phyloP scores from a whole-genome alignment of 148 eudicot genomes.

The Talinum fruticosum region DNA sequence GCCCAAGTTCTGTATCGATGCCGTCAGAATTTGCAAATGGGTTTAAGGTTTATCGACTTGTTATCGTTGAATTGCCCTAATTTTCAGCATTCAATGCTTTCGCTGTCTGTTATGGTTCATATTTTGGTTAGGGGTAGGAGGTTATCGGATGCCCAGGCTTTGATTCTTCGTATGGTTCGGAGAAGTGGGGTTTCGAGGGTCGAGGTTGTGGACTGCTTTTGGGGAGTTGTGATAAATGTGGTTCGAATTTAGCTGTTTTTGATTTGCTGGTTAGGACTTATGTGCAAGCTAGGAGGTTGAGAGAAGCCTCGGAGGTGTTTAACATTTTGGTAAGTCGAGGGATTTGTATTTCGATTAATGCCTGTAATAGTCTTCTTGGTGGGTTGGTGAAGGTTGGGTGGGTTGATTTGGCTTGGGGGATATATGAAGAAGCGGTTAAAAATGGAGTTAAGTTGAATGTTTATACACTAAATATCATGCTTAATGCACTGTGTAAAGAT shows the following conservation, averaged over 20 bases:
- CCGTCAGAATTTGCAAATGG: slow-evolving; percentile 41
- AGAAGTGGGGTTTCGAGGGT: slow-evolving; percentile 58
- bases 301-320: slow-evolving; percentile 71
- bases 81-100: slow-evolving; percentile 54
- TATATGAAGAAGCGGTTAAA: slow-evolving; percentile 40
- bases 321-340: slow-evolving; percentile 38
- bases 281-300: slow-evolving; percentile 81
- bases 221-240: slow-evolving; percentile 38
- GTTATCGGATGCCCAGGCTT: slow-evolving; percentile 60
- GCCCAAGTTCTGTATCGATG: slow-evolving; percentile 44
- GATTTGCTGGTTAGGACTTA: slow-evolving; percentile 81
- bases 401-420: slow-evolving; percentile 72
- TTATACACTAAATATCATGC: slow-evolving; percentile 79
- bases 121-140: slow-evolving; percentile 49
- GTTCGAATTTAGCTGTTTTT: slow-evolving; percentile 48
- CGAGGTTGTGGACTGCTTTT: slow-evolving; percentile 58
- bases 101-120: slow-evolving; percentile 53
- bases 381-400: slow-evolving; percentile 83
- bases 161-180: slow-evolving; percentile 67
- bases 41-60: slow-evolving; percentile 49
- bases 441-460: slow-evolving; percentile 46
- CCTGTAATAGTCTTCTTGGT: slow-evolving; percentile 76
- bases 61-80: slow-evolving; percentile 41
- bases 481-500: slow-evolving; percentile 77
- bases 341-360: slow-evolving; percentile 63